Evolutionary conservation across 2,329 filamentous ascomycete genomes (phyloP).

Genomic region (Paradendryphiella salina): DNA sequence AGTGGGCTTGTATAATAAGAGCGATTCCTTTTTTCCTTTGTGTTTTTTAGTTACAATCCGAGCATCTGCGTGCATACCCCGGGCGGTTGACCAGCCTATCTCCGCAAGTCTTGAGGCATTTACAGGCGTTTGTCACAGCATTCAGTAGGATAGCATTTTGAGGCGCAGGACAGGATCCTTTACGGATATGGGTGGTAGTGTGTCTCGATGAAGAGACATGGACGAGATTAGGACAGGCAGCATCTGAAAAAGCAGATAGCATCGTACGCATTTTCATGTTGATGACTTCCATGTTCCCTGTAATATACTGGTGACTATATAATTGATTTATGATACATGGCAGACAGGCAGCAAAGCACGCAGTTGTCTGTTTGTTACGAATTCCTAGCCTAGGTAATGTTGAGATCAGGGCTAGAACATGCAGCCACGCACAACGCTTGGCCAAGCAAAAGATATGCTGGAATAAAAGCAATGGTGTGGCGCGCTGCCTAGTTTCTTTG

Average conservation of each 20-base stretch:
- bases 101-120: constrained; percentile 19
- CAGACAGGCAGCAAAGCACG: not conserved
- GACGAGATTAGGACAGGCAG: not conserved
- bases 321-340: not conserved
- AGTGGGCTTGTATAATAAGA: constrained; percentile 11
- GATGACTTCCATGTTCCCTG: not conserved
- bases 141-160: constrained; percentile 22
- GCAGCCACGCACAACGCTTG: not conserved
- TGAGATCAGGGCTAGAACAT: not conserved
- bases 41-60: constrained; percentile 12
- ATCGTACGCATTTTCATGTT: constrained; percentile 11
- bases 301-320: not conserved
- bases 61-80: constrained; percentile 30
- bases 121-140: constrained; percentile 25
- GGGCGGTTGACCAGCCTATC: constrained; percentile 10
- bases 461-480: constrained; percentile 12
- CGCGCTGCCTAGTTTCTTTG: not conserved
- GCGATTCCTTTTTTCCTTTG: not conserved
- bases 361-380: too few relatives aligned
- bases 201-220: constrained; percentile 2
- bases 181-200: not conserved
- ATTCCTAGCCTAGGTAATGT: too few relatives aligned
- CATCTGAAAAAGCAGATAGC: constrained; percentile 12
- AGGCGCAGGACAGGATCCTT: constrained; percentile 16
- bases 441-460: constrained; percentile 18